A percentile compares a stretch with the other conserved stretches of the same genome.
Conservation (phyloP, 208 protist species). For the Wallacemonas sp. region DNA sequence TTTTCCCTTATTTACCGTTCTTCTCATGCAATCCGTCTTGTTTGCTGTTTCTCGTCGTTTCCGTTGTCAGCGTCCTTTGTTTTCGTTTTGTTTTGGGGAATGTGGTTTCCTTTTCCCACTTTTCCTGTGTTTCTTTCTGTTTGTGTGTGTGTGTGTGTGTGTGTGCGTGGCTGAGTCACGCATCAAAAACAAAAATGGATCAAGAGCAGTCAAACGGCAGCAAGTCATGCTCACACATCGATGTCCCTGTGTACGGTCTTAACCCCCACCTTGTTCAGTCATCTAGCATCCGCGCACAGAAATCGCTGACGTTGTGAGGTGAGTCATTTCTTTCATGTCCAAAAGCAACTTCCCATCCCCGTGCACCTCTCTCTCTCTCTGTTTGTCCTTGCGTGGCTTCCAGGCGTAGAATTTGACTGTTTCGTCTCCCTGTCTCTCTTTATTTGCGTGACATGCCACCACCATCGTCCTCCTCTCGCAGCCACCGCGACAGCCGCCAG, state of each 20-base stretch:
- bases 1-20: too few species aligned
- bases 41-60: too few species aligned
- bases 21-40: too few species aligned
- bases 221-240: too few species aligned
- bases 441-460: background rate
- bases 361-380: constrained; percentile 9
- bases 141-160: constrained; percentile 4
- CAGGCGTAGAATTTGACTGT: background rate
- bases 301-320: background rate
- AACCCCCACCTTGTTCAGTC: too few species aligned
- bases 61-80: too few species aligned
- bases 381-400: constrained; percentile 10
- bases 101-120: background rate
- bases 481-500: constrained; percentile 58
- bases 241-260: too few species aligned
- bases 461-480: constrained; percentile 12
- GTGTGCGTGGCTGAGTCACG: background rate
- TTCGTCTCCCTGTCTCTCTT: constrained; percentile 4
- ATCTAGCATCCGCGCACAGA: too few species aligned
- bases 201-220: background rate
- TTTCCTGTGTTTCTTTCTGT: background rate
- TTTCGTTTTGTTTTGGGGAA: too few species aligned
- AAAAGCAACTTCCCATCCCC: too few species aligned
- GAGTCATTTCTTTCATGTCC: too few species aligned
- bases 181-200: background rate